Percentiles rank a stretch among this genome's conserved stretches.
Evolutionary conservation across 169 alveolate species (phyloP).

Genomic region (Cyclospora cayetanensis): DNA sequence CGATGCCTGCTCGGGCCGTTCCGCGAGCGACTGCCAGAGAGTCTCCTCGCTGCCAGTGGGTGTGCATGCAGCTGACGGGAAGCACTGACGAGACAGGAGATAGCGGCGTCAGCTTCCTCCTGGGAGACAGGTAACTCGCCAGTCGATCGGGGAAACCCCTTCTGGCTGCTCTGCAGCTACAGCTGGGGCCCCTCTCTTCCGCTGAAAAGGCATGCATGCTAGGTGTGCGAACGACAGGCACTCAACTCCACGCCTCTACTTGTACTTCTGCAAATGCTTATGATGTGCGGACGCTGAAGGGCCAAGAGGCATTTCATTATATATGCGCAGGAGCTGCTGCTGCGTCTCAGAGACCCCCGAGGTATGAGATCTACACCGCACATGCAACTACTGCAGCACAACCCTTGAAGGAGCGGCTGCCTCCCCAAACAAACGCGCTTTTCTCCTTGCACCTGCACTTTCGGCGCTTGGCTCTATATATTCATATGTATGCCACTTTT

Average conservation of each 20-base stretch:
- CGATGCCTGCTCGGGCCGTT: too few species aligned
- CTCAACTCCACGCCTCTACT: neutral
- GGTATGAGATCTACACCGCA: neutral
- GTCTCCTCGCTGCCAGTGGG: neutral
- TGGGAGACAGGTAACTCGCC: neutral
- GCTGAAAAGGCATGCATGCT: neutral
- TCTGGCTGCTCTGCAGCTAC: neutral
- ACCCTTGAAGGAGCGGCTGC: too few species aligned
- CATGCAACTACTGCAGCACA: neutral
- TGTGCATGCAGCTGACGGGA: neutral
- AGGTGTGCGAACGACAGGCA: too few species aligned
- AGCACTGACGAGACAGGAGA: neutral
- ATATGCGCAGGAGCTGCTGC: slow-evolving; percentile 12
- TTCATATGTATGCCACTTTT: too few species aligned
- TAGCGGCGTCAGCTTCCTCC: neutral
- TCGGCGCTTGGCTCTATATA: too few species aligned
- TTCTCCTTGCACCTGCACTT: too few species aligned
- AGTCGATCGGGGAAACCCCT: neutral
- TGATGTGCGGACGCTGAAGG: neutral
- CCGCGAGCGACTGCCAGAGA: too few species aligned
- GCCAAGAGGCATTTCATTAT: neutral
- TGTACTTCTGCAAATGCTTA: neutral
- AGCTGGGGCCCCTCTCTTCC: neutral
- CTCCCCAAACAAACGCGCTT: too few species aligned
- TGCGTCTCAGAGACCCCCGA: slow-evolving; percentile 16